Percentiles rank a stretch among this genome's conserved stretches.
phyloP scores from a whole-genome alignment of 768 basidiomycete genomes.

The Rhodotorula sphaerocarpa region DNA sequence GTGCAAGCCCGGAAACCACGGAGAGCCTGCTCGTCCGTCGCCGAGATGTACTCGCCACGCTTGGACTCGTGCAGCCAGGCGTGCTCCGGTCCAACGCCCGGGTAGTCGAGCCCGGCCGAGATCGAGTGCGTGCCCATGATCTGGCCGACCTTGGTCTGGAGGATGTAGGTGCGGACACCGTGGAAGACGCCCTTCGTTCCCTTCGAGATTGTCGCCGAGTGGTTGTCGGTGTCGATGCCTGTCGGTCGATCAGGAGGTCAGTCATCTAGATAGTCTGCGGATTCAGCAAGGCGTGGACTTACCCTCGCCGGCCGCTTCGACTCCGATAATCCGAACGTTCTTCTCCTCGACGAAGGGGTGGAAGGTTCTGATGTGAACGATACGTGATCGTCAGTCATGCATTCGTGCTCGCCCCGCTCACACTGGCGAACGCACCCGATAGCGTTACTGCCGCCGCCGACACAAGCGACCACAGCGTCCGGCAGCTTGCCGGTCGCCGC shows the following conservation, averaged over 20 bases:
- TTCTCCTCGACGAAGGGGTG: constrained; percentile 90
- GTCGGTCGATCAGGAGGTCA: background rate
- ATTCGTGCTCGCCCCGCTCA: too few relatives aligned
- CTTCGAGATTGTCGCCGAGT: constrained; percentile 86
- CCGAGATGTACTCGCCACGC: constrained; percentile 83
- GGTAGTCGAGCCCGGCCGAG: constrained; percentile 91
- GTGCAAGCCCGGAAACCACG: constrained; percentile 85
- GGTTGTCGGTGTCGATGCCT: constrained; percentile 74
- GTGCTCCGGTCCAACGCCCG: constrained; percentile 96
- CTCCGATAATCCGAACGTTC: constrained; percentile 75
- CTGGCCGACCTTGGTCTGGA: constrained; percentile 81
- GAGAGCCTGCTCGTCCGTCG: constrained; percentile 87
- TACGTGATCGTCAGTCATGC: background rate
- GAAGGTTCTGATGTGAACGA: constrained; percentile 57
- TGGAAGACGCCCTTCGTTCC: constrained; percentile 92
- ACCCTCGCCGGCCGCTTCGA: constrained; percentile 98
- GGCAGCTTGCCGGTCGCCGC: constrained; percentile 73
- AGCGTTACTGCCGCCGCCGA: constrained; percentile 94
- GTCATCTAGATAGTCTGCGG: too few relatives aligned
- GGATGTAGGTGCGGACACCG: constrained; percentile 88
- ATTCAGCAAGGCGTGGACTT: constrained; percentile 22
- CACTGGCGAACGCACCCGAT: constrained; percentile 60
- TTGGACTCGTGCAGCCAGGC: constrained; percentile 93
- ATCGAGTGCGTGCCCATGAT: constrained; percentile 96
- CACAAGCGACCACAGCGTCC: constrained; percentile 89